Base-by-base conservation (phyloP, 140 eudicot species). In the Bidens hawaiensis region DNA sequence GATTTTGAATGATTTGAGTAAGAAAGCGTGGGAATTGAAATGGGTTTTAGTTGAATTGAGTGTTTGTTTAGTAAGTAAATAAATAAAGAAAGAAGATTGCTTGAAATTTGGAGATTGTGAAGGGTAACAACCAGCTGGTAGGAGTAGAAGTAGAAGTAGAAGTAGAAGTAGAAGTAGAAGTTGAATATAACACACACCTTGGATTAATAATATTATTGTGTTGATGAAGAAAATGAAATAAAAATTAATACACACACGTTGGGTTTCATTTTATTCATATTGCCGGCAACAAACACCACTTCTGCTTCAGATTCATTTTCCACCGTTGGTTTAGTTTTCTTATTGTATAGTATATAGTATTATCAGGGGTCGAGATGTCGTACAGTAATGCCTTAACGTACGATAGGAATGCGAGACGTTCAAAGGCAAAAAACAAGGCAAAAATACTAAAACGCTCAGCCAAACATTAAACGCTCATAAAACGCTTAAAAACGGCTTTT, bases 41-140 rank as follows among this genome's bases (percentile, higher is more conserved):
- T 78, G 42, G 71, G 62, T 60, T 62, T 72, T 67, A 78, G 60
- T 77, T 49, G 31, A 21, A 27, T 62, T 53, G 45, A 60, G 62
- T 68, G 73, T 70, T 74, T 42, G 51, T 52, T 52, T 66, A 65
- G 77, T 63, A 14, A 60, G 68, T 60, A 53, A 36, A 41, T 49
- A 46, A 34, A 46, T 60, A 46, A 33, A 41, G 40, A 45, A 49
- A 60, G 55, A 50, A 21, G 89, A 76, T 84, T 76, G 87, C 86
- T 81, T 81, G 75, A 77, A 75, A 75, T 67, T 13, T 77, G 82
- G 74, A 76, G 84, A 76, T 81, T 77, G 75, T 72, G 75, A 76
- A 75, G 70, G 67, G 67, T 78, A 86, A 86, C 95, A 27, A 87
- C 96, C 90, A 90, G 95, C 84, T 81, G 95, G 97, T 90, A 75